A percentile compares a stretch with the other conserved stretches of the same genome.
These are phyloP conservation scores for Phaeotremella fagi DNA, from an alignment of 768 basidiomycete genomes.

Conservation along the genomic window DNA sequence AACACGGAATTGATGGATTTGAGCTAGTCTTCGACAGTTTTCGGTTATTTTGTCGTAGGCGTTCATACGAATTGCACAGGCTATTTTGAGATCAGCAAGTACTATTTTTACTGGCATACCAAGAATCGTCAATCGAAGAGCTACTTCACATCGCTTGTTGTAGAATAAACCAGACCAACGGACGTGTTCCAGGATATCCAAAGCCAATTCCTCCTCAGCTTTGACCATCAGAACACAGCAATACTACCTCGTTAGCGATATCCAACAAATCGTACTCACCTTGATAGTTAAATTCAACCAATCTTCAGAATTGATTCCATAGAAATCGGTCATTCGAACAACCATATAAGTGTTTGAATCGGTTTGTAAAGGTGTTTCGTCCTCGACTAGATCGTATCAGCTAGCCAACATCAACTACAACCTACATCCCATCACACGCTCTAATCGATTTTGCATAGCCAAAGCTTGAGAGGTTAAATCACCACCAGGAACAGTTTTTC, in stretches of 20 bases:
- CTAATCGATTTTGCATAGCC: slow-evolving; percentile 47
- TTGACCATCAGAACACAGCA: slow-evolving; percentile 46
- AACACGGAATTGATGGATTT: slow-evolving; percentile 75
- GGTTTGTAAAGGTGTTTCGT: slow-evolving; percentile 18
- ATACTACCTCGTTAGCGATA: slow-evolving; percentile 22
- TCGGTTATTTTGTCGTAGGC: slow-evolving; percentile 62
- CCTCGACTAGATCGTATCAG: slow-evolving; percentile 24
- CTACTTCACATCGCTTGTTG: slow-evolving; percentile 65
- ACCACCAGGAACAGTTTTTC: slow-evolving; percentile 18
- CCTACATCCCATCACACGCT: slow-evolving; percentile 43
- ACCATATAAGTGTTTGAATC: slow-evolving; percentile 41
- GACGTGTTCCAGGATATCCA: slow-evolving; percentile 46
- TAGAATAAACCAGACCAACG: slow-evolving; percentile 27
- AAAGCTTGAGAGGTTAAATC: slow-evolving; percentile 44
- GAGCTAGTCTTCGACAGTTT: slow-evolving; percentile 70
- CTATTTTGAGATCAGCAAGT: slow-evolving; percentile 50
- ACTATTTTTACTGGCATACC: slow-evolving; percentile 53
- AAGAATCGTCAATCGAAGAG: slow-evolving; percentile 70
- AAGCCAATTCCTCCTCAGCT: slow-evolving; percentile 42
- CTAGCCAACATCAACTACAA: background rate
- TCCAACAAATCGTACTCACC: slow-evolving; percentile 51
- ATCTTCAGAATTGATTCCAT: slow-evolving; percentile 73
- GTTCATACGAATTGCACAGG: slow-evolving; percentile 63
- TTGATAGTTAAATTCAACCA: slow-evolving; percentile 85
- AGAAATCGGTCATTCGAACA: slow-evolving; percentile 63